Evolutionary conservation across 495 filamentous ascomycete genomes (phyloP).

Genomic region (Penicillium daleae): DNA sequence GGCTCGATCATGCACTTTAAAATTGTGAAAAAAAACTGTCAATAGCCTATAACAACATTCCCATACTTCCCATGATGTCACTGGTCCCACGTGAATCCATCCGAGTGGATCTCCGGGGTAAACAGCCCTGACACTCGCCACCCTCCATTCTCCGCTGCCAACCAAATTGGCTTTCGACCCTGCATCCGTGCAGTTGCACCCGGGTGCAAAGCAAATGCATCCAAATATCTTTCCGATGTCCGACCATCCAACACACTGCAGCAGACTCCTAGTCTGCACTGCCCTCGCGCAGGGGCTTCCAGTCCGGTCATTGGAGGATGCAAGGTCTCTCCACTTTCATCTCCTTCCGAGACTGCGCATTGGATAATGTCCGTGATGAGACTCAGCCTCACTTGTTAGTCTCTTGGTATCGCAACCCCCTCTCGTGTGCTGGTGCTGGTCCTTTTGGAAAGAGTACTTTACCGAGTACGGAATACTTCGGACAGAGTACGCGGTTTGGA

Average conservation of each 20-base stretch:
- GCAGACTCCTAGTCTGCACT: neutral
- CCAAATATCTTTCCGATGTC: neutral
- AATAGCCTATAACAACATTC: neutral
- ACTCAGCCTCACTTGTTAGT: constrained; percentile 6
- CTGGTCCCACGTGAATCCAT: neutral
- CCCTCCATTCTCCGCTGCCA: neutral
- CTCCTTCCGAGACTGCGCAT: neutral
- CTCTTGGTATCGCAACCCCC: neutral
- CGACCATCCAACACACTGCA: no score
- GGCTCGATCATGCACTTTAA: neutral
- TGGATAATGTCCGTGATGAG: neutral
- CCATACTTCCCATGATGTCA: constrained; percentile 3
- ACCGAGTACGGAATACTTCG: neutral
- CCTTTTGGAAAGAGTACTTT: no score
- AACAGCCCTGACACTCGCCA: neutral
- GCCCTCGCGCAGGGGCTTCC: neutral
- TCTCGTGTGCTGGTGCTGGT: neutral
- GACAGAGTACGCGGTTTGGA: neutral
- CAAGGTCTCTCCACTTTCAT: neutral
- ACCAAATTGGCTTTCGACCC: neutral
- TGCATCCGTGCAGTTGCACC: neutral
- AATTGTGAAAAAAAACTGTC: neutral
- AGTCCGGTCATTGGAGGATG: neutral
- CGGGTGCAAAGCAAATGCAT: neutral
- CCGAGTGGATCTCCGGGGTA: neutral